These are phyloP conservation scores for Phytophthora cactorum DNA, from an alignment of 352 stramenopile genomes.

Conservation along the genomic window DNA sequence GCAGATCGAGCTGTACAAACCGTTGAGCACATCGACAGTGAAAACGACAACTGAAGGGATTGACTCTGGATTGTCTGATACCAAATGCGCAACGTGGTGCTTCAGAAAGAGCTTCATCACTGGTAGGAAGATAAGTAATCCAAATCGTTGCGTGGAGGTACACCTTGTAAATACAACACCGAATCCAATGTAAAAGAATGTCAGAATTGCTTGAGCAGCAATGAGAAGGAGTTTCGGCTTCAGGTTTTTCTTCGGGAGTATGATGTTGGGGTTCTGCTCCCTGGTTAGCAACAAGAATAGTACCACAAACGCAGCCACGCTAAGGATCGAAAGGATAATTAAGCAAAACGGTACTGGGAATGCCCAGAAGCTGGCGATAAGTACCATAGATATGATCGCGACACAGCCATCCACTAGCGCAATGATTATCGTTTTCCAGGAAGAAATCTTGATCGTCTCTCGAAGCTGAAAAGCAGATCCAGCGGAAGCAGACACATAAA, in stretches of 20 bases:
- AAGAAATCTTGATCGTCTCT: constrained; percentile 1
- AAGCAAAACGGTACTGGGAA: constrained; percentile 23
- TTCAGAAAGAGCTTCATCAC: constrained; percentile 23
- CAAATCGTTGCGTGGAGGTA: neutral
- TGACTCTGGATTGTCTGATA: constrained; percentile 5
- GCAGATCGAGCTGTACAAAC: constrained; percentile 10
- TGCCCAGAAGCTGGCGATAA: constrained; percentile 7
- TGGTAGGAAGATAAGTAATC: constrained; percentile 10
- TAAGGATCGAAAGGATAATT: constrained; percentile 5
- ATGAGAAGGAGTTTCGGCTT: constrained; percentile 14
- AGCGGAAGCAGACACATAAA: constrained; percentile 1
- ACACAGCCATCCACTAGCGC: neutral
- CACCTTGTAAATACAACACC: constrained; percentile 10
- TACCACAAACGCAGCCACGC: constrained; percentile 1
- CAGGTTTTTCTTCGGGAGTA: neutral
- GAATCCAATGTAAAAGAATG: constrained; percentile 17
- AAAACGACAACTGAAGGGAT: constrained; percentile 17
- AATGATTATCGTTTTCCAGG: constrained; percentile 4
- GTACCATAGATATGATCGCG: neutral
- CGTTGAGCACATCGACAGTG: too few species aligned
- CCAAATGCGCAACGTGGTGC: constrained; percentile 8
- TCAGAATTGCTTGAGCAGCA: constrained; percentile 5
- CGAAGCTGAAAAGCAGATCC: constrained; percentile 17
- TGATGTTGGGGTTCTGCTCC: neutral
- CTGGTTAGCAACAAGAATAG: constrained; percentile 2